A percentile compares a stretch with the other conserved stretches of the same genome.
Conservation (phyloP, 148 eudicot species). For the Camellia lanceoleosa region DNA sequence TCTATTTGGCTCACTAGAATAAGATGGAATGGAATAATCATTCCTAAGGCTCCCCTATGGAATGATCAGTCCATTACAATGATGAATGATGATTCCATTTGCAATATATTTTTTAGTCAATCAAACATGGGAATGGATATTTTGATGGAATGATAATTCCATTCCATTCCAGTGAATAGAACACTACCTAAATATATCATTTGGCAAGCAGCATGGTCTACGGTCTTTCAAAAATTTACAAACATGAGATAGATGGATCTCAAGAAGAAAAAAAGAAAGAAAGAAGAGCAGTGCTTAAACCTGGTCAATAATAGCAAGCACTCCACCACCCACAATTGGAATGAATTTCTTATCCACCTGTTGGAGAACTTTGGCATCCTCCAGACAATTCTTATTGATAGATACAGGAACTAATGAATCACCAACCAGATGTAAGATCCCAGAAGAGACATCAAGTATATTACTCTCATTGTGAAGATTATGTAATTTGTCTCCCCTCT, state of each 20-base stretch:
- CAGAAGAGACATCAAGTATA: slow-evolving; percentile 70
- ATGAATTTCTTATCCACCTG: slow-evolving; percentile 96
- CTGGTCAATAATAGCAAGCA: slow-evolving; percentile 89
- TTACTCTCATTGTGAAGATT: slow-evolving; percentile 32
- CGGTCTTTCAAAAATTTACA: not conserved
- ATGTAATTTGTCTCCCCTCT: slow-evolving; percentile 41
- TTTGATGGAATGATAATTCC: too few relatives aligned
- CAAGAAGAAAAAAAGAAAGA: slow-evolving; percentile 5
- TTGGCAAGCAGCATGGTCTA: too few relatives aligned
- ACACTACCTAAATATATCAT: too few relatives aligned
- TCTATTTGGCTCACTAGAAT: too few relatives aligned
- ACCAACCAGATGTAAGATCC: slow-evolving; percentile 59
- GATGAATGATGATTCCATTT: too few relatives aligned
- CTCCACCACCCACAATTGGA: slow-evolving; percentile 75
- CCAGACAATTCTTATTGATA: slow-evolving; percentile 54
- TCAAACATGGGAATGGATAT: too few relatives aligned
- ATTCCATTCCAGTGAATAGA: too few relatives aligned
- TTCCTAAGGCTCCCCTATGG: too few relatives aligned
- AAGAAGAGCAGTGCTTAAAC: slow-evolving; percentile 31
- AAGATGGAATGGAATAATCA: too few relatives aligned
- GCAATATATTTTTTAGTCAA: too few relatives aligned
- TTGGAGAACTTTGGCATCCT: slow-evolving; percentile 65
- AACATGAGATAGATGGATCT: not conserved
- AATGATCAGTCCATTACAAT: too few relatives aligned
- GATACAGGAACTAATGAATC: slow-evolving; percentile 76